These are phyloP conservation scores for Mycocentrospora acerina DNA, from an alignment of 2,329 filamentous ascomycete genomes.

Conservation along the genomic window DNA sequence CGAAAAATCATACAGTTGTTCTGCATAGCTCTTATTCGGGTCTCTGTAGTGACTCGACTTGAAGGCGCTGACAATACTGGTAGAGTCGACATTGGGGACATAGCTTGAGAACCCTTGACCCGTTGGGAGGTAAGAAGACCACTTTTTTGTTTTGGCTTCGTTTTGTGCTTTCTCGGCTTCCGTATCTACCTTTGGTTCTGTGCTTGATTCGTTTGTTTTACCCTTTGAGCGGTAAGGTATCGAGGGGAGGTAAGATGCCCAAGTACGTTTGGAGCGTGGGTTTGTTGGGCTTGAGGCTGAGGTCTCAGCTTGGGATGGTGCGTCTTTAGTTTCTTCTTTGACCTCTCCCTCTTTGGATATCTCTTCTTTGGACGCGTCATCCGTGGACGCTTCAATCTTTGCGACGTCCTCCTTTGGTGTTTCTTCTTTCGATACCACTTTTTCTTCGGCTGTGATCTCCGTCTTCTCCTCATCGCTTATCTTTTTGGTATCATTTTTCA, in stretches of 20 bases:
- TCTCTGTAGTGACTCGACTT: slow-evolving; percentile 48
- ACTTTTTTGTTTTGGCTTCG: slow-evolving; percentile 43
- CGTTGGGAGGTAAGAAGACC: slow-evolving; percentile 51
- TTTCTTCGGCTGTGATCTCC: not conserved
- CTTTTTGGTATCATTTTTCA: slow-evolving; percentile 6
- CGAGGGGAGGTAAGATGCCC: slow-evolving; percentile 44
- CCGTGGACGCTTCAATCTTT: too few species aligned
- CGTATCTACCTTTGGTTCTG: slow-evolving; percentile 22
- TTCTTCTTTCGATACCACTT: slow-evolving; percentile 18
- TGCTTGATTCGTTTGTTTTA: slow-evolving; percentile 14
- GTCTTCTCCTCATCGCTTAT: slow-evolving; percentile 17
- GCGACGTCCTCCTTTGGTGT: slow-evolving; percentile 16
- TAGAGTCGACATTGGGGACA: slow-evolving; percentile 45
- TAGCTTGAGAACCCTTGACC: slow-evolving; percentile 52
- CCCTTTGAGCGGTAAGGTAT: slow-evolving; percentile 39
- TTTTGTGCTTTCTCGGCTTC: slow-evolving; percentile 36
- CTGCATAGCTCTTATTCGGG: slow-evolving; percentile 51
- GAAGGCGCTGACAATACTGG: slow-evolving; percentile 48
- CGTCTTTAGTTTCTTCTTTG: not conserved
- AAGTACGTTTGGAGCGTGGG: slow-evolving; percentile 32
- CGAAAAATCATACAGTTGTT: slow-evolving; percentile 53
- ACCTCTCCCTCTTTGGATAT: slow-evolving; percentile 1
- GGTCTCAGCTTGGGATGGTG: slow-evolving; percentile 8
- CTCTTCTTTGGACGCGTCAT: slow-evolving; percentile 24
- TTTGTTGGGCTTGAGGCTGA: too few species aligned